Evolutionary conservation across 495 filamentous ascomycete genomes (phyloP).

Genomic region (Wilcoxina mikolae): DNA sequence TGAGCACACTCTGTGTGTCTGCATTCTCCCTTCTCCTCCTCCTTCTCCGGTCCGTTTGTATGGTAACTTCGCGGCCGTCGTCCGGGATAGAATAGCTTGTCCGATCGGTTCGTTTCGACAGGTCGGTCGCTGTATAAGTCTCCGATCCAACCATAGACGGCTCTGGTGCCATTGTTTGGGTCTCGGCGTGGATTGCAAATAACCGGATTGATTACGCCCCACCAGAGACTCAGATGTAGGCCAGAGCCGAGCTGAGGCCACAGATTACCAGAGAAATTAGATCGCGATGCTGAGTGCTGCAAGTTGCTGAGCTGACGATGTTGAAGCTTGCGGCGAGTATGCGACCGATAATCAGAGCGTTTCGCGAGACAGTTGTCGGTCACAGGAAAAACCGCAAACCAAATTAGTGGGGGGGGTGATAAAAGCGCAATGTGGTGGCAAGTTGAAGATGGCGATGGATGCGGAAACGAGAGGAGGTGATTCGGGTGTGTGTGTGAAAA

Average conservation of each 20-base stretch:
- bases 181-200: background rate
- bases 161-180: background rate
- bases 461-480: background rate
- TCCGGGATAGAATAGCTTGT: conserved; percentile 84
- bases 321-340: background rate
- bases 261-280: background rate
- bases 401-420: background rate
- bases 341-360: background rate
- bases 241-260: background rate
- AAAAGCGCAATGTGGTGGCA: background rate
- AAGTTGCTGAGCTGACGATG: background rate
- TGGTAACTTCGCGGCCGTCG: conserved; percentile 86
- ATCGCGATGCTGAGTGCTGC: background rate
- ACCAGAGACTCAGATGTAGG: background rate
- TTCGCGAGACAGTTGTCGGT: background rate
- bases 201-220: background rate
- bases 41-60: conserved; percentile 52
- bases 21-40: background rate
- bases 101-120: conserved; percentile 47
- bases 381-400: background rate
- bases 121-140: conserved; percentile 12
- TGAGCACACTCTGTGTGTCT: conserved; percentile 4
- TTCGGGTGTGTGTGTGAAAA: background rate
- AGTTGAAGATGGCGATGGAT: background rate
- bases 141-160: background rate